Evolutionary conservation across 2,329 filamentous ascomycete species (phyloP), one percentile per base, ranked within the genome.

Genomic region (Alternaria sp.): DNA sequence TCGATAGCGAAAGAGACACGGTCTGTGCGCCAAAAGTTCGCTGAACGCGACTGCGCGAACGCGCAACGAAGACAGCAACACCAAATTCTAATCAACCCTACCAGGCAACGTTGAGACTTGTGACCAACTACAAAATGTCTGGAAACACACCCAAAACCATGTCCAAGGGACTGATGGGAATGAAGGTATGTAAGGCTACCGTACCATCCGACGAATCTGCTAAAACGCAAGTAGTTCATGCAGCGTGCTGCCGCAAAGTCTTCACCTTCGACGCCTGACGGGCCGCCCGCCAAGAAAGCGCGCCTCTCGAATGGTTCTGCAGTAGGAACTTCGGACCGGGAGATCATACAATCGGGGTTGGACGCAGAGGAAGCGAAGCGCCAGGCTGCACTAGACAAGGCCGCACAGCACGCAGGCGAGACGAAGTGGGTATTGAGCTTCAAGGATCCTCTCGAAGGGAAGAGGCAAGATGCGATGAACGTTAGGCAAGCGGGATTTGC

Each of bases 111-210:
- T 14, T 5, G 9, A 38, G 6, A 20, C 20, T 22, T 41, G 16
- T 18, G 32, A 54, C 4, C 36, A 11, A 34, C 27, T 25, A 11
- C 27, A 65, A 30, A 3, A 78, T 78, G 75, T 68, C 73, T 18
- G 66, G 72, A 44, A 74, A 66, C 12, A 75, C 72, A 18, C 75
- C 75, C 27, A 91, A 90, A 79, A 85, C 85, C 46, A 93, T 96
- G 89, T 97, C 94, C 65, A 94, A 91, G 60, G 89, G 93, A 68
- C 89, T 97, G 49, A 85, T 96, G 74, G 94, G 92, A 38, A 97
- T 97, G 93, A 97, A 97, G 80, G 86, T 85, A 74, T 36, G 59
- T 41, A 50, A 18, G 30, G 32, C 14, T 44, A 25, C 9, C 30
- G 16, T 36, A 36, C 14, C 48, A 14, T 14, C 32, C 44, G 57